Conservation (phyloP, 495 filamentous ascomycete genomes). For the Hypoxylon trugodes region DNA sequence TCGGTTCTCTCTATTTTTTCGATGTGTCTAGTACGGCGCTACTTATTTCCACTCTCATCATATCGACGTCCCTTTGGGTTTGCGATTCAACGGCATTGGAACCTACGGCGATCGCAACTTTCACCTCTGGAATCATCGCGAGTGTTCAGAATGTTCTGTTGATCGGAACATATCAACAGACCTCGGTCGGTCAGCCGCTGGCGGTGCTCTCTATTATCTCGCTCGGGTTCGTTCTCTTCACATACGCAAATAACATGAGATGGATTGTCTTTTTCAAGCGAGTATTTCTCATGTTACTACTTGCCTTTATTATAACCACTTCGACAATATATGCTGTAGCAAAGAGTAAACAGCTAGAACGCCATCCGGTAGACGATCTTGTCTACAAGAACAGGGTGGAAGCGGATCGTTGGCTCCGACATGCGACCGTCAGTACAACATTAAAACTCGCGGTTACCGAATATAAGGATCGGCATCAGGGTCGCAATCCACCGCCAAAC, state of each 20-base stretch:
- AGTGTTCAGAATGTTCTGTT: conserved; percentile 38
- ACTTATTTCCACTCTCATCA: conserved; percentile 47
- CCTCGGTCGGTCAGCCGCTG: conserved; percentile 40
- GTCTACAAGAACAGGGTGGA: conserved; percentile 60
- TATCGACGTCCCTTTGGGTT: conserved; percentile 50
- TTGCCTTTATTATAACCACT: conserved; percentile 41
- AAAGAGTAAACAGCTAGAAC: conserved; percentile 27
- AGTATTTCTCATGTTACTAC: conserved; percentile 45
- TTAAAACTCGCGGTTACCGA: conserved; percentile 63
- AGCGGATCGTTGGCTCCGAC: conserved; percentile 53
- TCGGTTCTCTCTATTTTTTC: conserved; percentile 51
- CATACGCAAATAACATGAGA: conserved; percentile 51
- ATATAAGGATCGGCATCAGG: conserved; percentile 63
- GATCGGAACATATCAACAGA: conserved; percentile 52
- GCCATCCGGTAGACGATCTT: conserved; percentile 48
- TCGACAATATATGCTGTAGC: conserved; percentile 44
- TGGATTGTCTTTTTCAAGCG: conserved; percentile 53
- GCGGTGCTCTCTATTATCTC: conserved; percentile 44
- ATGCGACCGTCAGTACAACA: conserved; percentile 59
- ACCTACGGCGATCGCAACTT: conserved; percentile 49
- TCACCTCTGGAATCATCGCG: conserved; percentile 45
- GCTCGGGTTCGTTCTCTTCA: conserved; percentile 50
- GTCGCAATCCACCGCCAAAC: conserved; percentile 65
- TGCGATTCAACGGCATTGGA: conserved; percentile 51
- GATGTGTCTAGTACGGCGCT: conserved; percentile 52